These are phyloP conservation scores for Penicillium occitanis DNA, from an alignment of 2,329 filamentous ascomycete species.

Conservation along the genomic window DNA sequence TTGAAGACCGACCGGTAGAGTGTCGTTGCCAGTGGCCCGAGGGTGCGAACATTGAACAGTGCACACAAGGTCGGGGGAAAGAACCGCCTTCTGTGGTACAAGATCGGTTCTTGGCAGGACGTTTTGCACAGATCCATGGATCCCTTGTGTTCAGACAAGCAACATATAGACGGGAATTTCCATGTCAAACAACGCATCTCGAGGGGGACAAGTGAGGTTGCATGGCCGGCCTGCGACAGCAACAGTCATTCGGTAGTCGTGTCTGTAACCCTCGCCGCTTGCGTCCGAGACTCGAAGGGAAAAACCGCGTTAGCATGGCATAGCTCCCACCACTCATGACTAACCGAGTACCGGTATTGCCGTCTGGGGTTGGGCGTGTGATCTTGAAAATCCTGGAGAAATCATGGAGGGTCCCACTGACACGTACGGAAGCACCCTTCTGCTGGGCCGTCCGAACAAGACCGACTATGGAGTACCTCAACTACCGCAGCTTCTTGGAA, in stretches of 20 bases:
- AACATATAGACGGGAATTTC: not conserved
- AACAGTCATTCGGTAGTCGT: not conserved
- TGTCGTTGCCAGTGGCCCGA: not conserved
- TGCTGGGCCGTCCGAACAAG: not conserved
- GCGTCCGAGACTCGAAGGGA: not conserved
- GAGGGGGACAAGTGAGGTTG: not conserved
- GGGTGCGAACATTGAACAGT: not conserved
- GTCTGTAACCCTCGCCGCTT: slow-evolving; percentile 4
- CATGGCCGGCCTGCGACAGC: not conserved
- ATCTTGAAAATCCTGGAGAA: not conserved
- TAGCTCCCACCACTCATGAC: not conserved
- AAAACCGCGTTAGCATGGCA: not conserved
- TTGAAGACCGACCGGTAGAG: not conserved
- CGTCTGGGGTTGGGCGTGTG: not conserved
- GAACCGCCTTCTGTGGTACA: not conserved
- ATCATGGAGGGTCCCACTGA: not conserved
- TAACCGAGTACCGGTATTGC: not conserved
- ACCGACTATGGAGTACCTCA: not conserved
- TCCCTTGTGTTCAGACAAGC: not conserved
- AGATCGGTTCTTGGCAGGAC: not conserved
- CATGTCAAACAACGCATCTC: not conserved
- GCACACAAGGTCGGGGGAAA: not conserved
- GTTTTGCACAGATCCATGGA: not conserved
- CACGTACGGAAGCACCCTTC: not conserved
- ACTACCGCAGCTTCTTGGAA: not conserved